phyloP scores from a whole-genome alignment of 352 stramenopile species.

The Phytopythium boreale region DNA sequence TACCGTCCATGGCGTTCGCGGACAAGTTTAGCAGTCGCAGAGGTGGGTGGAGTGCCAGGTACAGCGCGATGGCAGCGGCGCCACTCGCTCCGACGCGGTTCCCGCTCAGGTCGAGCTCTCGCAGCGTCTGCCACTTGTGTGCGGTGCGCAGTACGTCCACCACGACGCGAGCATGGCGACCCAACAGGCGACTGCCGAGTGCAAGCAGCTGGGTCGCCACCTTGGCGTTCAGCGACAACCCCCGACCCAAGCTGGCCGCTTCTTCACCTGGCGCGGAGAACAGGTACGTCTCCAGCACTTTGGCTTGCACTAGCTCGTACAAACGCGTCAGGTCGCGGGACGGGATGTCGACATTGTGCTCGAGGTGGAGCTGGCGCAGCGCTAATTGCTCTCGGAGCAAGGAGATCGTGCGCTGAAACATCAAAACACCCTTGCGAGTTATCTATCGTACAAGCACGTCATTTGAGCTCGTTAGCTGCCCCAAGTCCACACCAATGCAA shows the following conservation, averaged over 20 bases:
- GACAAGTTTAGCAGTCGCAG: conserved; percentile 49
- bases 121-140: conserved; percentile 26
- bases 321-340: conserved; percentile 13
- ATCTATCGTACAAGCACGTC: conserved; percentile 24
- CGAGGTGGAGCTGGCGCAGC: conserved; percentile 37
- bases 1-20: conserved; percentile 50
- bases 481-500: not conserved
- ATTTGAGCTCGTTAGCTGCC: not conserved
- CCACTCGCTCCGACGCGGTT: conserved; percentile 45
- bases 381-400: conserved; percentile 23
- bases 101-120: conserved; percentile 50
- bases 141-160: conserved; percentile 17
- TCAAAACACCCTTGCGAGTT: conserved; percentile 19
- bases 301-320: conserved; percentile 37
- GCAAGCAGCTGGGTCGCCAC: conserved; percentile 20
- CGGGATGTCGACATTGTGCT: conserved; percentile 16
- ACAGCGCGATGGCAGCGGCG: conserved; percentile 34
- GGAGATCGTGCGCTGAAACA: conserved; percentile 37
- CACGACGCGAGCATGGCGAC: conserved; percentile 17
- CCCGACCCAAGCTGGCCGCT: not conserved
- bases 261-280: not conserved
- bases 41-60: conserved; percentile 33
- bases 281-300: conserved; percentile 33
- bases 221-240: conserved; percentile 22
- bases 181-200: conserved; percentile 29